These are phyloP conservation scores for Exophiala sp. DNA, from an alignment of 2,329 filamentous ascomycete genomes.

Conservation along the genomic window DNA sequence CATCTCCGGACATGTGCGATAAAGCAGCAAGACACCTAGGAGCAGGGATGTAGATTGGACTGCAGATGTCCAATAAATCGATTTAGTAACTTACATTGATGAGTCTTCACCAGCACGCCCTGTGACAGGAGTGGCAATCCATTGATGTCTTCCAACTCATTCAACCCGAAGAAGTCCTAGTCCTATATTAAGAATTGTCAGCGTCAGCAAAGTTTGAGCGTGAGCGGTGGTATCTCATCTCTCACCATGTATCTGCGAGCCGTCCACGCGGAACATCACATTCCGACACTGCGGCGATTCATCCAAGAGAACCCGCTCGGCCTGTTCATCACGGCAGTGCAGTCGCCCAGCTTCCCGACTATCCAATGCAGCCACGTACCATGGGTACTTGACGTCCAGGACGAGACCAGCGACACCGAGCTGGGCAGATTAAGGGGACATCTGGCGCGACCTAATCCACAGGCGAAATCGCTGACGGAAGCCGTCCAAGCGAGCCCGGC, in stretches of 20 bases:
- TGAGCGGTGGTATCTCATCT: too few relatives aligned
- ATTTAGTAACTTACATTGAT: too few relatives aligned
- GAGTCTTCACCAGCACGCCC: too few relatives aligned
- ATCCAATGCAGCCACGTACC: slow-evolving; percentile 58
- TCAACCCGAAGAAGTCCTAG: too few relatives aligned
- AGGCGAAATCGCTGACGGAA: slow-evolving; percentile 56
- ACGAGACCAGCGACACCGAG: slow-evolving; percentile 37
- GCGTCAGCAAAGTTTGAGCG: too few relatives aligned
- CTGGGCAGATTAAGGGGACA: slow-evolving; percentile 52
- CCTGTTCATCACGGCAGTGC: slow-evolving; percentile 57
- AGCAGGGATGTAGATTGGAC: too few relatives aligned
- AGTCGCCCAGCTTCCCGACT: slow-evolving; percentile 44
- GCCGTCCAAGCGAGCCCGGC: slow-evolving; percentile 26
- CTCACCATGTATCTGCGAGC: slow-evolving; percentile 57
- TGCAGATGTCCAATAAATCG: too few relatives aligned
- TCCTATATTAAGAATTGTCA: too few relatives aligned
- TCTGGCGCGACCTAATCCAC: slow-evolving; percentile 58
- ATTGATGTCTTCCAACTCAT: too few relatives aligned
- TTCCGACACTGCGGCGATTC: slow-evolving; percentile 49
- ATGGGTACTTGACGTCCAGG: slow-evolving; percentile 49
- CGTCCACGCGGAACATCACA: slow-evolving; percentile 48
- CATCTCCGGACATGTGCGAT: too few relatives aligned
- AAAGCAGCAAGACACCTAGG: too few relatives aligned
- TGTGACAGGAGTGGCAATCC: too few relatives aligned
- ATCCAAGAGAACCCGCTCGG: slow-evolving; percentile 58